Base-by-base conservation (phyloP, 2,329 filamentous ascomycete species). In the Didymella segeticola region DNA sequence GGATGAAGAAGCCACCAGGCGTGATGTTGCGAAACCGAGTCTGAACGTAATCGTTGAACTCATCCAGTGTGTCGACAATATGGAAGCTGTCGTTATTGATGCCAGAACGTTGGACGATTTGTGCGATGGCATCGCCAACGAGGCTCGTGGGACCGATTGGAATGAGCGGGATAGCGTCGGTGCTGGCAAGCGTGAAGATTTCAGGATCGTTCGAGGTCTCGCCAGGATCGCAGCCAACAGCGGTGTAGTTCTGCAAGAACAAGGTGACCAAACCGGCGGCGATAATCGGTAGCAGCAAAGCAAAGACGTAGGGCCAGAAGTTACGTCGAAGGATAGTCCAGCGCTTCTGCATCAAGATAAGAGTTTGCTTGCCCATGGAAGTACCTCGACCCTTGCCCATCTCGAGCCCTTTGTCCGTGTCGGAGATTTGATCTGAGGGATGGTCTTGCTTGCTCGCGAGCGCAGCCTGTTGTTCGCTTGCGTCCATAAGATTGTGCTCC, bases 1-100 rank as follows among this genome's bases (percentile, higher is more conserved):
- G 88, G 2, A 96, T 77, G 80, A 90, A 96, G 69, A 95, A 83
- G 0, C 89, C 92, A n/a, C 89, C 90, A 0, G 90, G 91, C 0
- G 85, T 89, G 33, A 93, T 82, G 46, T 87, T 88, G 43, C 78
- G 81, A 69, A 87, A 91, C 27, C 87, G 82, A 6, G 79, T 75
- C 4, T 78, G 65, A 42, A 96, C 83, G 58, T 83, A 88, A 20
- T 80, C 69, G 51, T 88, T 86, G 74, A 96, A 96, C 0, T 88
- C 83, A 23, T 82, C 76, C 6, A 91, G 79, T 0, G 83, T 86
- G 54, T 90, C 78, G 8, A 91, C 86, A 0, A 82, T 54, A 14
- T 85, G 77, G 36, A 84, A 74, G 33, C 43, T 58, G 1, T 67
- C 55, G 10, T 57, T 49, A 25, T 51, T 47, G 27, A 75, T 51